These are phyloP conservation scores for Paramyrothecium roridum DNA, from an alignment of 2,329 filamentous ascomycete genomes.

Conservation along the genomic window DNA sequence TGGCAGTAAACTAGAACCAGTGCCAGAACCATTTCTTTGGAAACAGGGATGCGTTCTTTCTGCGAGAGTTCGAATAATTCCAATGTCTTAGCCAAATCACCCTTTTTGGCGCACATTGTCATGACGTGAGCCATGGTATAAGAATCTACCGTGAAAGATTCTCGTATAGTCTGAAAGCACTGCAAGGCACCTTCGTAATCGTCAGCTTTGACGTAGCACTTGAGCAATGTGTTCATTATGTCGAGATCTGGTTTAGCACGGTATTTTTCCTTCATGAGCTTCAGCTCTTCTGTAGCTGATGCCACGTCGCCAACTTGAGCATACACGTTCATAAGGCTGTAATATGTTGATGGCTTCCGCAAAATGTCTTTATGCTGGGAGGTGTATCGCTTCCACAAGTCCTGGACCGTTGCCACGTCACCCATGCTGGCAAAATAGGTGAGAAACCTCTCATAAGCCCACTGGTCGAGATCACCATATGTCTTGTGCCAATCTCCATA, in stretches of 20 bases:
- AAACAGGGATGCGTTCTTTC: slow-evolving; percentile 44
- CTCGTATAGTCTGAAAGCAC: slow-evolving; percentile 59
- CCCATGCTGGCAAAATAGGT: slow-evolving; percentile 45
- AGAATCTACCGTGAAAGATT: slow-evolving; percentile 49
- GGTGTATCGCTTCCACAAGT: slow-evolving; percentile 42
- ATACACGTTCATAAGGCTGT: slow-evolving; percentile 68
- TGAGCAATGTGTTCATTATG: slow-evolving; percentile 76
- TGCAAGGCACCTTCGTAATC: slow-evolving; percentile 65
- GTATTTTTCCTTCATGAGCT: slow-evolving; percentile 55
- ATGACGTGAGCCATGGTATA: slow-evolving; percentile 73
- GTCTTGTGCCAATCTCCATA: slow-evolving; percentile 46
- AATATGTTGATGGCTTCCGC: slow-evolving; percentile 34
- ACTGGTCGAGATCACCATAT: slow-evolving; percentile 35
- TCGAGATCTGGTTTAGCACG: slow-evolving; percentile 51
- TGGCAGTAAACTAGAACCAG: slow-evolving; percentile 66
- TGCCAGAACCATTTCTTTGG: slow-evolving; percentile 56
- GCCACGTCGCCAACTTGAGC: slow-evolving; percentile 64
- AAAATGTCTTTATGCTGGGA: slow-evolving; percentile 30
- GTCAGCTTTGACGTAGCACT: slow-evolving; percentile 62
- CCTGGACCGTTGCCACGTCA: slow-evolving; percentile 41
- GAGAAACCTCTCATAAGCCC: slow-evolving; percentile 46
- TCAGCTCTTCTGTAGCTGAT: slow-evolving; percentile 58
- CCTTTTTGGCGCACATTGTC: slow-evolving; percentile 64
- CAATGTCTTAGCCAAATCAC: slow-evolving; percentile 69
- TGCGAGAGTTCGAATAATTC: slow-evolving; percentile 63